Evolutionary conservation across 495 filamentous ascomycete genomes (phyloP), one percentile per base, ranked within the genome.

Genomic region (Staphylotrichum longicolle): DNA sequence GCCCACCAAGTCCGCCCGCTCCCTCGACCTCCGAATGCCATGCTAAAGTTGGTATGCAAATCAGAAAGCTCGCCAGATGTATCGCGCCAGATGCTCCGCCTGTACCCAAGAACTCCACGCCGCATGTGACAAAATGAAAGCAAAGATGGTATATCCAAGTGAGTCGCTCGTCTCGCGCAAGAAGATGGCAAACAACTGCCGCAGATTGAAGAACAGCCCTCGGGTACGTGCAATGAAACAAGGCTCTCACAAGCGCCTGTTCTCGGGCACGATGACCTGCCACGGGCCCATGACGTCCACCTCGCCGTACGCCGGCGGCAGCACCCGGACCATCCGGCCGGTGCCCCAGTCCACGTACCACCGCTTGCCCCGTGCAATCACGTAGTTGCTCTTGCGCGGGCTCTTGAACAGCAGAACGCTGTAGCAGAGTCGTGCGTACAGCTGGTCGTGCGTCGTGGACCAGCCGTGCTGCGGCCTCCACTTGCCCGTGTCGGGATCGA

Each of bases 371-470:
- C 76, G 69, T 41, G 69, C 66, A 47, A 82, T 74, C 33, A 82
- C 66, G 20, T 80, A 70, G 62, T 80, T 76, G 58, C 63, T 75
- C 63, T 79, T 79, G 14, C 78, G 64, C n/a, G 78, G 78, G 35
- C 69, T 70, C 54, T 74, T 71, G 64, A 72, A 70, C 10, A 77
- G 67, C 11, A 85, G 71, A 15, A 80, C 75, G 5, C 79, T 70
- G 71, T 83, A 82, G 64, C 82, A 85, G 3, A 82, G 68, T 51
- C 76, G 77, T 14, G 80, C 81, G 61, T 83, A 85, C 12, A 80
- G 68, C 61, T 81, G 72, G 66, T 84, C 80, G 64, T 82, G 80
- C 47, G 77, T 77, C 14, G 64, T 61, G 10, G 78, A 79, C 75
- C 77, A 76, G 15, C 64, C 65, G 58, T 78, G 78, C 15, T 66